These are phyloP conservation scores for Hypoxylon sp. DNA, from an alignment of 2,329 filamentous ascomycete species.

Conservation along the genomic window DNA sequence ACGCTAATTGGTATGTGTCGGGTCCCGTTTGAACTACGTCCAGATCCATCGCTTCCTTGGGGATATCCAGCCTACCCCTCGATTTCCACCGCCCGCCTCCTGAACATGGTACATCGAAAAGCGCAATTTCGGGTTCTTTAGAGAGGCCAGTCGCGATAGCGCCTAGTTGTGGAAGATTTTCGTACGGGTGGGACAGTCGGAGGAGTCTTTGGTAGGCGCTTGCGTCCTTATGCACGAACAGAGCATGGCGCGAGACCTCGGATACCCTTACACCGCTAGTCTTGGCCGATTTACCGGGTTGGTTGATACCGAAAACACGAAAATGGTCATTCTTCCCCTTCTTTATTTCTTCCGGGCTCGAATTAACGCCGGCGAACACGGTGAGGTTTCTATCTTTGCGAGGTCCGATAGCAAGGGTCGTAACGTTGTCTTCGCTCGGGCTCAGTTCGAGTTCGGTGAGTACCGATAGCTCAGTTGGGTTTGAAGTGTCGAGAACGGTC, in stretches of 20 bases:
- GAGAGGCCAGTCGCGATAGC: conserved; percentile 85
- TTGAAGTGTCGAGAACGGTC: conserved; percentile 80
- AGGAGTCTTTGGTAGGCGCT: conserved; percentile 73
- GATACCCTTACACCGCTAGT: conserved; percentile 62
- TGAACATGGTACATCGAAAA: conserved; percentile 78
- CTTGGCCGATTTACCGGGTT: conserved; percentile 53
- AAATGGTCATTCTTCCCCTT: conserved; percentile 88
- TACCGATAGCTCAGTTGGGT: conserved; percentile 74
- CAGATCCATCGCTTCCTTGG: conserved; percentile 75
- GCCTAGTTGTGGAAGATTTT: conserved; percentile 75
- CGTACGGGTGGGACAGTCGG: conserved; percentile 66
- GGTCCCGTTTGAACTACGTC: conserved; percentile 76
- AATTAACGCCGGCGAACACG: conserved; percentile 86
- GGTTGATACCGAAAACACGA: conserved; percentile 77
- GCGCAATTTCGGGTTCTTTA: conserved; percentile 80
- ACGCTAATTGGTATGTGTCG: conserved; percentile 79
- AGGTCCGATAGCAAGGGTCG: conserved; percentile 80
- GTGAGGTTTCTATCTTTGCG: conserved; percentile 69
- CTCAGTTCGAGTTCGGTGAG: conserved; percentile 83
- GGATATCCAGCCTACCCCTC: conserved; percentile 66
- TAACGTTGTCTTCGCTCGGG: conserved; percentile 89
- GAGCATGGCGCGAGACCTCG: conserved; percentile 66
- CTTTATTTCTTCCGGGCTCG: conserved; percentile 78
- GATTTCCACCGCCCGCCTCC: conserved; percentile 66
- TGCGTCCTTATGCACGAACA: conserved; percentile 69